A percentile compares a stretch with the other conserved stretches of the same genome.
These are phyloP conservation scores for Mollisia scopiformis DNA, from an alignment of 2,329 filamentous ascomycete species.

Conservation along the genomic window DNA sequence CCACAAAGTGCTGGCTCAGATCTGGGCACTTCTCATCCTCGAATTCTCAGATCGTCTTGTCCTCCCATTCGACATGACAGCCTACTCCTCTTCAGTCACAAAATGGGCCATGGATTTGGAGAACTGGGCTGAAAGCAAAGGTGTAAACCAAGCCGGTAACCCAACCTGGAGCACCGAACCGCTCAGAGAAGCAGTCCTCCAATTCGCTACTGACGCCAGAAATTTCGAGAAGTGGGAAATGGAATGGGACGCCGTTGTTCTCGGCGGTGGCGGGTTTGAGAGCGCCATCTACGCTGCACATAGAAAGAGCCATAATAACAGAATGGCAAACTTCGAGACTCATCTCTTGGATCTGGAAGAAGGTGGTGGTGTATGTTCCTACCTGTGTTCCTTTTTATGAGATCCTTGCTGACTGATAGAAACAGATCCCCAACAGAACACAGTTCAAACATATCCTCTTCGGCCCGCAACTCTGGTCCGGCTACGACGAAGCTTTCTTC, in stretches of 20 bases:
- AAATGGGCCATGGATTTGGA: constrained; percentile 69
- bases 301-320: constrained; percentile 76
- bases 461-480: constrained; percentile 79
- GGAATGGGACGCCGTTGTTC: constrained; percentile 74
- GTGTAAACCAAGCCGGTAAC: constrained; percentile 52
- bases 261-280: constrained; percentile 76
- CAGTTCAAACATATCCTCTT: constrained; percentile 96
- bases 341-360: constrained; percentile 76
- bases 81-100: constrained; percentile 69
- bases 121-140: constrained; percentile 62
- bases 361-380: constrained; percentile 71
- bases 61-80: constrained; percentile 77
- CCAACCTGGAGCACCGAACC: constrained; percentile 44
- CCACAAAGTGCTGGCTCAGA: constrained; percentile 76
- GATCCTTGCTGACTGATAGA: constrained; percentile 11
- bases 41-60: constrained; percentile 83
- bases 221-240: constrained; percentile 77
- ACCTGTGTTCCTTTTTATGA: constrained; percentile 1
- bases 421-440: constrained; percentile 77
- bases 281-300: constrained; percentile 66
- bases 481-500: constrained; percentile 70
- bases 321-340: constrained; percentile 81
- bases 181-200: constrained; percentile 64
- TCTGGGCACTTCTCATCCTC: constrained; percentile 81
- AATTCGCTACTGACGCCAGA: constrained; percentile 61